Evolutionary conservation across 2,329 filamentous ascomycete genomes (phyloP).

Genomic region (Lecanicillium sp.): DNA sequence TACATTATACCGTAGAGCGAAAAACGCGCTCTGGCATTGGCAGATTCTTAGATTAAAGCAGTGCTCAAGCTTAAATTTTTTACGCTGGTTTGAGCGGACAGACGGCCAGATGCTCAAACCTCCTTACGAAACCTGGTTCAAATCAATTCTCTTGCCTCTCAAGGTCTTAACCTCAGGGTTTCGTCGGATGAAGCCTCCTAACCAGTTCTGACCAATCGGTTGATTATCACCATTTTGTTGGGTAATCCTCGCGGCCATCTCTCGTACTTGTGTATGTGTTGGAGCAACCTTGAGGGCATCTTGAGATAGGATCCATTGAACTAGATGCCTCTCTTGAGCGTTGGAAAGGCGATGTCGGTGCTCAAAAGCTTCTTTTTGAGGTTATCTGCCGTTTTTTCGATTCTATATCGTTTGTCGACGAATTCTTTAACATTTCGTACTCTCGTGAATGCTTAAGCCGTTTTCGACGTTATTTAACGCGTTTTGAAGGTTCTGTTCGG

Average conservation of each 20-base stretch:
- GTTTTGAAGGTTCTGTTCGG: conserved; percentile 3
- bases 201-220: neutral
- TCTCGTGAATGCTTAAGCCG: neutral
- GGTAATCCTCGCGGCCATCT: neutral
- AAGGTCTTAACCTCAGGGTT: neutral
- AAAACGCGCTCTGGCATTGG: too few relatives aligned
- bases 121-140: too few relatives aligned
- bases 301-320: neutral
- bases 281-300: neutral
- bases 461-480: neutral
- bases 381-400: neutral
- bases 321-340: neutral
- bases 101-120: too few relatives aligned
- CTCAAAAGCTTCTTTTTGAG: neutral
- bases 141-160: neutral
- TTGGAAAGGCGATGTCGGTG: neutral
- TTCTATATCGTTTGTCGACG: neutral
- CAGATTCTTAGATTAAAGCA: too few relatives aligned
- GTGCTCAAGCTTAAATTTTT: too few relatives aligned
- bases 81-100: too few relatives aligned
- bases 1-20: too few relatives aligned
- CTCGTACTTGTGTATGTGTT: neutral
- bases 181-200: neutral
- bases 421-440: neutral
- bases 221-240: neutral